These are phyloP conservation scores for Microthlaspi erraticum DNA, from an alignment of 345 rosid genomes.

Conservation along the genomic window DNA sequence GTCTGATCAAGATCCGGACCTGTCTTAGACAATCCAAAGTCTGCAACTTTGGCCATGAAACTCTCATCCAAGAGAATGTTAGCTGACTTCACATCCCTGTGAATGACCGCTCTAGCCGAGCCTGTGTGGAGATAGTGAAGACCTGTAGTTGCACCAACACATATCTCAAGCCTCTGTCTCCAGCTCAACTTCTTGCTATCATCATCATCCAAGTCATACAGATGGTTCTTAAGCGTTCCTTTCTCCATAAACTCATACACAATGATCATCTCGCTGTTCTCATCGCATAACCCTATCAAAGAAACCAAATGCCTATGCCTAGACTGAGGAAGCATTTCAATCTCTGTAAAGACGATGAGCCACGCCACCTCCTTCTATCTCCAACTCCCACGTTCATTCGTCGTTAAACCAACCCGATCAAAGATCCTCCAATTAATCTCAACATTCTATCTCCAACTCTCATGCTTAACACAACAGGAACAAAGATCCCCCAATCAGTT, in stretches of 20 bases:
- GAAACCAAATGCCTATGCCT: slow-evolving; percentile 78
- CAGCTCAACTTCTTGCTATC: slow-evolving; percentile 55
- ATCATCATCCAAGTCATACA: slow-evolving; percentile 49
- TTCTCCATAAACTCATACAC: slow-evolving; percentile 76
- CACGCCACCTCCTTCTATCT: no score
- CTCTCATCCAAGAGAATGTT: slow-evolving; percentile 69
- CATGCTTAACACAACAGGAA: no score
- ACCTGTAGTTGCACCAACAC: slow-evolving; percentile 73
- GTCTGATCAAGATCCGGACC: slow-evolving; percentile 75
- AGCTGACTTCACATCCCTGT: slow-evolving; percentile 76
- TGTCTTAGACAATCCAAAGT: slow-evolving; percentile 70
- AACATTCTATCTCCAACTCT: no score
- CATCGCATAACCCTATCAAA: slow-evolving; percentile 69
- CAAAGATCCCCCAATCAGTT: no score
- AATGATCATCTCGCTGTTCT: slow-evolving; percentile 66
- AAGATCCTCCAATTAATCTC: no score
- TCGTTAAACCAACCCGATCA: no score
- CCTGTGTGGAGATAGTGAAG: slow-evolving; percentile 83
- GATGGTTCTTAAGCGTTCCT: slow-evolving; percentile 67
- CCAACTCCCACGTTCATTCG: no score
- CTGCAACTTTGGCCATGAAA: slow-evolving; percentile 77
- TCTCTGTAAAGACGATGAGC: no score
- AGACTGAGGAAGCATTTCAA: slow-evolving; percentile 71
- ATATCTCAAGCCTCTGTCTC: slow-evolving; percentile 69
- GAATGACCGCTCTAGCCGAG: slow-evolving; percentile 62